Evolutionary conservation across 2,329 filamentous ascomycete genomes (phyloP).

Genomic region (Ophiostoma australiae): DNA sequence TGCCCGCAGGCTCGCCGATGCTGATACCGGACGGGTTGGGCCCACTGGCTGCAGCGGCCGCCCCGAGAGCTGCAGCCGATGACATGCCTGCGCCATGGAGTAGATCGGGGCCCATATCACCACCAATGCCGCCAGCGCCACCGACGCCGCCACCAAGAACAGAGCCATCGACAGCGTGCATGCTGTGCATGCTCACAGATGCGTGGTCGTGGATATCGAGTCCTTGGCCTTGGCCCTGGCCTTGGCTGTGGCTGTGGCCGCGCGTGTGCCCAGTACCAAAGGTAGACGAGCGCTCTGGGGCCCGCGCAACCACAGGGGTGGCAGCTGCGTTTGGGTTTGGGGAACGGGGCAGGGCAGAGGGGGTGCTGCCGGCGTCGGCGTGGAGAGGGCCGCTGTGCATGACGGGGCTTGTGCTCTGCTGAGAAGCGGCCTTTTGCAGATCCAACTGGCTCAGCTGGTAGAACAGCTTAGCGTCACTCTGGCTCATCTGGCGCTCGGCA

Average conservation of each 20-base stretch:
- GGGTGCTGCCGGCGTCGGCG: neutral
- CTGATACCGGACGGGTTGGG: constrained; percentile 32
- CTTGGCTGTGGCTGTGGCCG: neutral
- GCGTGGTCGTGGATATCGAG: constrained; percentile 18
- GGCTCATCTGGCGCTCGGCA: constrained; percentile 88
- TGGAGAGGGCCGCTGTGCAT: constrained; percentile 30
- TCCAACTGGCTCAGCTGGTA: constrained; percentile 83
- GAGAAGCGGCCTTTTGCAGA: constrained; percentile 35
- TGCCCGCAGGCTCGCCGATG: constrained; percentile 52
- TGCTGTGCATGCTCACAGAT: constrained; percentile 20
- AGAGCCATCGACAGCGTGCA: constrained; percentile 20
- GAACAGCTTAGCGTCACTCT: constrained; percentile 91
- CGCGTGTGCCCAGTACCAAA: constrained; percentile 8
- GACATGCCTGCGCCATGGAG: constrained; percentile 25
- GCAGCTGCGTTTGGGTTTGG: constrained; percentile 11
- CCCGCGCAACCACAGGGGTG: constrained; percentile 9
- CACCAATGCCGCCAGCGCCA: constrained; percentile 25
- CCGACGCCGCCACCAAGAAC: constrained; percentile 18
- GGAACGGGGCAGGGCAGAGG: neutral
- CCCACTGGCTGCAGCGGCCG: constrained; percentile 25
- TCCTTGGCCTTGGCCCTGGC: neutral
- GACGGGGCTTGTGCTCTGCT: constrained; percentile 42
- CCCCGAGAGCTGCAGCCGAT: constrained; percentile 9
- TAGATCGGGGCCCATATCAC: constrained; percentile 25
- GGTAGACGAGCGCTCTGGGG: constrained; percentile 17